Percentiles rank a stretch among this genome's conserved stretches.
Evolutionary conservation across 2,329 filamentous ascomycete genomes (phyloP).

Genomic region (Immersiporthe knoxdaviesiana): DNA sequence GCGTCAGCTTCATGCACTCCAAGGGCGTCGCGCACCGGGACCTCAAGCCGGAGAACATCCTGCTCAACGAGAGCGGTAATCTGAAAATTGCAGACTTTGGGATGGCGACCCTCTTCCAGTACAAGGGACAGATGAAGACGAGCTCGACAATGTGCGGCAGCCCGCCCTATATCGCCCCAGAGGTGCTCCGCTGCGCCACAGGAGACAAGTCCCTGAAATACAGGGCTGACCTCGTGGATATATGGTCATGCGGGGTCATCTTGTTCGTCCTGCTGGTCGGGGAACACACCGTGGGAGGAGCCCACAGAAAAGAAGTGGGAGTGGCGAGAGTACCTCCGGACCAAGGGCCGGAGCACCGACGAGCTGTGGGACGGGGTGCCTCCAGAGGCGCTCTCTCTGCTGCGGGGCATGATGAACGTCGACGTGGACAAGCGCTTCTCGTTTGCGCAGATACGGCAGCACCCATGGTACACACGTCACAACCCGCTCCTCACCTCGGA

Average conservation of each 20-base stretch:
- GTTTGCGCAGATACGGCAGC: constrained; percentile 83
- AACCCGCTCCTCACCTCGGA: constrained; percentile 77
- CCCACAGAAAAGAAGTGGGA: constrained; percentile 86
- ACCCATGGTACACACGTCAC: constrained; percentile 89
- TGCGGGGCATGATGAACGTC: constrained; percentile 91
- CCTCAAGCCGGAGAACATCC: constrained; percentile 92
- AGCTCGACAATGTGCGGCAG: constrained; percentile 92
- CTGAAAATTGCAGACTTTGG: constrained; percentile 97
- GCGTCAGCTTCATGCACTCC: constrained; percentile 92
- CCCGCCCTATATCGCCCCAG: constrained; percentile 95
- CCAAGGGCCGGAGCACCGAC: constrained; percentile 79
- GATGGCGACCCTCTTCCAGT: constrained; percentile 89
- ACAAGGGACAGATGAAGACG: constrained; percentile 79
- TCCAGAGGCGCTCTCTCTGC: constrained; percentile 72
- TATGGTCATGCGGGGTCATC: constrained; percentile 99
- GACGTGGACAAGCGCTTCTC: constrained; percentile 76
- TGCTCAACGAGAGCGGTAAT: constrained; percentile 81
- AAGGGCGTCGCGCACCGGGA: constrained; percentile 94
- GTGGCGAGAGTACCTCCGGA: constrained; percentile 83
- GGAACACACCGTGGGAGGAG: constrained; percentile 97
- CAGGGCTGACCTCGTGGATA: constrained; percentile 79
- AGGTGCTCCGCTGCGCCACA: constrained; percentile 68
- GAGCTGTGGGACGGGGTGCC: constrained; percentile 84
- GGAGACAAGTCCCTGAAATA: constrained; percentile 62
- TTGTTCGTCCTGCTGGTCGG: constrained; percentile 93